Evolutionary conservation across 495 filamentous ascomycete species (phyloP).

Genomic region (Penicillium lagena): DNA sequence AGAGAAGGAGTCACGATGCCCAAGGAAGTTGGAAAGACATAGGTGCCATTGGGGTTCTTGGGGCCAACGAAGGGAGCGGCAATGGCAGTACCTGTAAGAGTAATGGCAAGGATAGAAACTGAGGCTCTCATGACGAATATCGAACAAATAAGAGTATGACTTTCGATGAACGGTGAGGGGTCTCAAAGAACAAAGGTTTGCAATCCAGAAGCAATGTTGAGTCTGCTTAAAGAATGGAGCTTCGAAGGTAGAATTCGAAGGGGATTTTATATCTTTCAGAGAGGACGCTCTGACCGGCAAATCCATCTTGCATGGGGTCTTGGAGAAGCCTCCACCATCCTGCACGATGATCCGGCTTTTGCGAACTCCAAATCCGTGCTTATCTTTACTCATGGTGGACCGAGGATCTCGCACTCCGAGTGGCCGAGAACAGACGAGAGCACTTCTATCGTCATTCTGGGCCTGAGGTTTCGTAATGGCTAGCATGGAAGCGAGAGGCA

Average conservation of each 20-base stretch:
- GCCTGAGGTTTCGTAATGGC: too few relatives aligned
- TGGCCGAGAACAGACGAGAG: neutral
- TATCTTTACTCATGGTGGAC: constrained; percentile 1
- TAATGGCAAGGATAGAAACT: constrained; percentile 8
- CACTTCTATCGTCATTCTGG: neutral
- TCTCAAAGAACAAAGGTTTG: neutral
- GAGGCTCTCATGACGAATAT: constrained; percentile 14
- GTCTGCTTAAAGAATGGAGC: constrained; percentile 7
- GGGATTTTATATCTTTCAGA: constrained; percentile 10
- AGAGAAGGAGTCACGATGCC: constrained; percentile 1
- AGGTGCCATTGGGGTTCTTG: constrained; percentile 4
- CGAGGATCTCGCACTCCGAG: neutral
- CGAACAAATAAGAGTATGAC: neutral
- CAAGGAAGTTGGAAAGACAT: neutral
- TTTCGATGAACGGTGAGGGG: neutral
- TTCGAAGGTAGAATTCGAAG: neutral
- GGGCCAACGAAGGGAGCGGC: constrained; percentile 6
- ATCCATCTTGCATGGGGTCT: too few relatives aligned
- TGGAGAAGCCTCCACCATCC: too few relatives aligned
- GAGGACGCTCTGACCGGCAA: neutral
- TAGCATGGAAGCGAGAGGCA: neutral
- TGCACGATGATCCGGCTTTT: too few relatives aligned
- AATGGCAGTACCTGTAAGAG: constrained; percentile 11
- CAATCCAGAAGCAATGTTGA: constrained; percentile 1
- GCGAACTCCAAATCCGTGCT: neutral